A percentile compares a stretch with the other conserved stretches of the same genome.
phyloP scores from a whole-genome alignment of 208 protist species.

The Crithidia fasciculata region DNA sequence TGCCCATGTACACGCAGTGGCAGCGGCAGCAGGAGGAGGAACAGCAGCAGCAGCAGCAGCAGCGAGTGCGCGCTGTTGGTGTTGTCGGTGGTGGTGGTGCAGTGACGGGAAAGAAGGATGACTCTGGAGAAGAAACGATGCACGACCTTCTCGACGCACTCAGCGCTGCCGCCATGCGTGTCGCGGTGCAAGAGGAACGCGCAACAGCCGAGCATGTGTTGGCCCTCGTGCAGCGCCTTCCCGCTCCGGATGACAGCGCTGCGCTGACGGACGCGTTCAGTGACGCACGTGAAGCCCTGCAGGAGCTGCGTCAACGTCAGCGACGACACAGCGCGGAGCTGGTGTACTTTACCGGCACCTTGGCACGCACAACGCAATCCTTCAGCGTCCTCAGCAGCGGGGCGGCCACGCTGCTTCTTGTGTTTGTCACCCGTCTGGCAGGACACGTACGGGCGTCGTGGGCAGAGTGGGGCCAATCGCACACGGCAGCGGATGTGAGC shows the following conservation, averaged over 20 bases:
- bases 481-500: conserved; percentile 4
- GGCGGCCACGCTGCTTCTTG: conserved; percentile 10
- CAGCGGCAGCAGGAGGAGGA: conserved; percentile 9
- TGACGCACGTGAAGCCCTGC: background rate
- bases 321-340: conserved; percentile 19
- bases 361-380: conserved; percentile 30
- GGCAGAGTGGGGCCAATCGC: conserved; percentile 25
- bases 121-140: conserved; percentile 16
- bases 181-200: conserved; percentile 20
- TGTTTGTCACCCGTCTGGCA: conserved; percentile 14
- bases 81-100: background rate
- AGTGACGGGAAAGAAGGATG: no score
- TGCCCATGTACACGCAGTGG: conserved; percentile 38
- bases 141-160: conserved; percentile 22
- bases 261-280: background rate
- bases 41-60: background rate
- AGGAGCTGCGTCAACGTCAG: conserved; percentile 6
- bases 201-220: conserved; percentile 8
- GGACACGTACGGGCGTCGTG: conserved; percentile 21
- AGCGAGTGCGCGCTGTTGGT: background rate
- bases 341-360: conserved; percentile 28
- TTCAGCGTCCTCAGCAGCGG: conserved; percentile 28
- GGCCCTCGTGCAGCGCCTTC: background rate
- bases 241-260: background rate
- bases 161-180: conserved; percentile 9